A percentile compares a stretch with the other conserved stretches of the same genome.
phyloP scores from a whole-genome alignment of 305 asterid species.

The Salvia sclarea region DNA sequence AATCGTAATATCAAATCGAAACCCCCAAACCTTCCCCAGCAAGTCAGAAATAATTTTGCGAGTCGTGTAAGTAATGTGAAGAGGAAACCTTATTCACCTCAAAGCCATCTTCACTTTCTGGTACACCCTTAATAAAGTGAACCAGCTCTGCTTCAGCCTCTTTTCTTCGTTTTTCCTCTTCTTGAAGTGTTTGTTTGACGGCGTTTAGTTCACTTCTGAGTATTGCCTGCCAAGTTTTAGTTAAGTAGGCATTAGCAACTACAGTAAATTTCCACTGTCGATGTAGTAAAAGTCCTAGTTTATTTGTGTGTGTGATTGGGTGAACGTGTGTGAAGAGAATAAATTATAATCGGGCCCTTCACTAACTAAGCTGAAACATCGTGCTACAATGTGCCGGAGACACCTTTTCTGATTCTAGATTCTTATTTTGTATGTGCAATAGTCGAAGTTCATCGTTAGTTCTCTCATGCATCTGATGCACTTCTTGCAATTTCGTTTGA shows the following conservation, averaged over 20 bases:
- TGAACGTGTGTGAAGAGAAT: background rate
- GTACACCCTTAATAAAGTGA: slow-evolving; percentile 58
- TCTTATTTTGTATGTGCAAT: slow-evolving; percentile 50
- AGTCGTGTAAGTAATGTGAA: slow-evolving; percentile 11
- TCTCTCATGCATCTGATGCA: slow-evolving; percentile 58
- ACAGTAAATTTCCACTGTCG: slow-evolving; percentile 32
- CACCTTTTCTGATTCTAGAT: slow-evolving; percentile 72
- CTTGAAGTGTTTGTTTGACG: slow-evolving; percentile 51
- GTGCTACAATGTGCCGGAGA: background rate
- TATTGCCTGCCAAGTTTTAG: slow-evolving; percentile 46
- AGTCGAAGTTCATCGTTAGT: slow-evolving; percentile 51
- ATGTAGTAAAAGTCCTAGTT: slow-evolving; percentile 8
- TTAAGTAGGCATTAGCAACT: slow-evolving; percentile 19
- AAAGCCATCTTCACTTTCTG: slow-evolving; percentile 83
- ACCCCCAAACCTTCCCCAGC: background rate
- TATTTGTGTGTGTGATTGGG: background rate
- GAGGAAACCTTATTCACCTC: slow-evolving; percentile 56
- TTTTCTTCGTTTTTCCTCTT: slow-evolving; percentile 68
- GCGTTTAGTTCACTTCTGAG: slow-evolving; percentile 55
- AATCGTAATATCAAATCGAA: slow-evolving; percentile 10
- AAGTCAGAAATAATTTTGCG: background rate
- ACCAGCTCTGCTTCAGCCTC: slow-evolving; percentile 71
- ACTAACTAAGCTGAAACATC: background rate
- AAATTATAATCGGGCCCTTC: background rate
- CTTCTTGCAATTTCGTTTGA: slow-evolving; percentile 52